Conservation (phyloP, 2,329 filamentous ascomycete genomes). For the Trichoderma sp. region DNA sequence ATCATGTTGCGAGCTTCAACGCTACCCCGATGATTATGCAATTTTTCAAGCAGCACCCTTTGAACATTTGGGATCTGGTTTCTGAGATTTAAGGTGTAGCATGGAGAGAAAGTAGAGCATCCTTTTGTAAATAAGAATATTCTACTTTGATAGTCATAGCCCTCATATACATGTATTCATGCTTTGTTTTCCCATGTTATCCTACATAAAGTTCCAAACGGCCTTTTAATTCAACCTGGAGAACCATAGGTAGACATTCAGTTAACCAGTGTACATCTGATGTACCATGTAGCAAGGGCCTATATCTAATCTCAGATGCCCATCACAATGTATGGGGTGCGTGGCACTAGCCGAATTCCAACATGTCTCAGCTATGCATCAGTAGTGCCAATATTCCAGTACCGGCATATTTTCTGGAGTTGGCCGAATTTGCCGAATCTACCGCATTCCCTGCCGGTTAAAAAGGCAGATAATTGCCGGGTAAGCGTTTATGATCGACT, state of each 20-base stretch:
- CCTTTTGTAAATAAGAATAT: background rate
- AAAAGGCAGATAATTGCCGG: slow-evolving; percentile 3
- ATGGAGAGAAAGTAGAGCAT: background rate
- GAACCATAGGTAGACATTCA: background rate
- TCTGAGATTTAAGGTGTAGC: background rate
- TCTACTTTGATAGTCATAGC: background rate
- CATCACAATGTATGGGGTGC: background rate
- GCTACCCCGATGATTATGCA: slow-evolving; percentile 1
- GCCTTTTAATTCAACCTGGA: background rate
- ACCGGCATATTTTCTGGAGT: background rate
- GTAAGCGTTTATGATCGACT: background rate
- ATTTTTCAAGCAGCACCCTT: background rate
- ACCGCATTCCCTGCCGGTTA: background rate
- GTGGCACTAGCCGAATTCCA: background rate
- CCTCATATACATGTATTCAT: background rate
- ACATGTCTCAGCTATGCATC: background rate
- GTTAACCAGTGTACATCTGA: background rate
- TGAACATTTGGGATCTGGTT: background rate
- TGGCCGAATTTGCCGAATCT: slow-evolving; percentile 1
- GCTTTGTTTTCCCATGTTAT: background rate
- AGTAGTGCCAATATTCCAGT: background rate
- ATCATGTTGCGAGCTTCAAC: slow-evolving; percentile 12
- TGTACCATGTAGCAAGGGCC: background rate
- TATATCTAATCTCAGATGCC: background rate
- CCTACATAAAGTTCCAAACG: background rate